These are phyloP conservation scores for Juglanconis sp. DNA, from an alignment of 2,329 filamentous ascomycete species.

Conservation along the genomic window DNA sequence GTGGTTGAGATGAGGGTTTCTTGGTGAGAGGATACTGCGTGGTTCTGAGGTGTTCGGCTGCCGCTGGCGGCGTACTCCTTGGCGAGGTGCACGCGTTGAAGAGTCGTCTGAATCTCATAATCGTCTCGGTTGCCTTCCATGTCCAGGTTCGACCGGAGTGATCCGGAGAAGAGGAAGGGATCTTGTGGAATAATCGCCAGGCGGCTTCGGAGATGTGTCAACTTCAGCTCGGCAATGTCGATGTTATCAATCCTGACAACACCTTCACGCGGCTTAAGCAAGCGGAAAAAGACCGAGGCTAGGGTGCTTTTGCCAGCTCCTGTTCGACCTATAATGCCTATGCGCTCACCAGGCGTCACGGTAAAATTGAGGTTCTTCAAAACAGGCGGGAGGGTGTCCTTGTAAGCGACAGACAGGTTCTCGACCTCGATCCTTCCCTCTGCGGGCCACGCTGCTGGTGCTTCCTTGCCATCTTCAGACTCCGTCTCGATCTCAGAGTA, in stretches of 20 bases:
- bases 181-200: conserved; percentile 67
- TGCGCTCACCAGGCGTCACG: conserved; percentile 52
- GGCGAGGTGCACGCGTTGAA: conserved; percentile 60
- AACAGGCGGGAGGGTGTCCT: conserved; percentile 33
- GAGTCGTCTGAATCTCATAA: conserved; percentile 56
- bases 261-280: conserved; percentile 43
- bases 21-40: conserved; percentile 15
- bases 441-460: conserved; percentile 39
- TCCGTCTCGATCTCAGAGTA: conserved; percentile 38
- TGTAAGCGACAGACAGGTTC: conserved; percentile 36
- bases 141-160: conserved; percentile 61
- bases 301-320: conserved; percentile 65
- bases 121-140: conserved; percentile 60
- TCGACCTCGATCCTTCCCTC: conserved; percentile 37
- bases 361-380: conserved; percentile 35
- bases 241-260: conserved; percentile 43
- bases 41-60: conserved; percentile 27
- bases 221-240: conserved; percentile 55
- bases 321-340: conserved; percentile 63
- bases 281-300: conserved; percentile 61
- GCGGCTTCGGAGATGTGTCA: conserved; percentile 57
- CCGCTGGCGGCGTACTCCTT: conserved; percentile 37
- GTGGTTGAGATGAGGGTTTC: conserved; percentile 20
- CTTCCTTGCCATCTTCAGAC: conserved; percentile 30
- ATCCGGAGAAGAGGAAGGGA: conserved; percentile 63